These are phyloP conservation scores for Glycyrrhiza uralensis DNA, from an alignment of 306 rosid genomes.

Conservation along the genomic window DNA sequence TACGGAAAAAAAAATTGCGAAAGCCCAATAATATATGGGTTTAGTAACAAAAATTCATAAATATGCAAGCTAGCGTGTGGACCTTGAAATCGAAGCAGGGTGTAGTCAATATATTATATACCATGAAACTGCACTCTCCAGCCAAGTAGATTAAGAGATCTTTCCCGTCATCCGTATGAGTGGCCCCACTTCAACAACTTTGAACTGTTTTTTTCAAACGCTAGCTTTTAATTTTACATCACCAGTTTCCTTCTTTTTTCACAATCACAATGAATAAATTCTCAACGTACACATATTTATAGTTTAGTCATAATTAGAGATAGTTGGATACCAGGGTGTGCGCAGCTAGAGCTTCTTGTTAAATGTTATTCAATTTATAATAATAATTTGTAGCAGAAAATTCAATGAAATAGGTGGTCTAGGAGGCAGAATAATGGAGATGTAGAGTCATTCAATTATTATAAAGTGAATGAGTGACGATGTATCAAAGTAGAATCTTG, in stretches of 20 bases:
- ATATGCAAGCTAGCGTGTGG: neutral
- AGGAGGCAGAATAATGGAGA: neutral
- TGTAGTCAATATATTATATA: neutral
- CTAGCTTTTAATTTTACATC: neutral
- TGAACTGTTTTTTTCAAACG: neutral
- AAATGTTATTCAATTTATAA: neutral
- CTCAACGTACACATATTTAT: neutral
- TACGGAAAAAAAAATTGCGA: neutral
- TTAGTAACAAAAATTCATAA: neutral
- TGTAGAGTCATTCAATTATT: too few species aligned
- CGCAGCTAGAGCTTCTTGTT: neutral
- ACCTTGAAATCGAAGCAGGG: neutral
- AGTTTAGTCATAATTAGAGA: neutral
- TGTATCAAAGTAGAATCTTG: too few species aligned
- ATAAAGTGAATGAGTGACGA: too few species aligned
- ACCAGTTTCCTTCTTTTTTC: neutral
- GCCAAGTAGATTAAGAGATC: too few species aligned
- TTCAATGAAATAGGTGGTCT: neutral
- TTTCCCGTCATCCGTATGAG: neutral
- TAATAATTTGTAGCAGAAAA: neutral
- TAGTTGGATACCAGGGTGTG: neutral
- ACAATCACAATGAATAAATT: neutral
- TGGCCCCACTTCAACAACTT: constrained; percentile 12
- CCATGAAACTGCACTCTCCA: neutral
- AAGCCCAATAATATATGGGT: neutral